These are phyloP conservation scores for Coemansia sp. DNA, from an alignment of 192 early-diverging fungal species.

Conservation along the genomic window DNA sequence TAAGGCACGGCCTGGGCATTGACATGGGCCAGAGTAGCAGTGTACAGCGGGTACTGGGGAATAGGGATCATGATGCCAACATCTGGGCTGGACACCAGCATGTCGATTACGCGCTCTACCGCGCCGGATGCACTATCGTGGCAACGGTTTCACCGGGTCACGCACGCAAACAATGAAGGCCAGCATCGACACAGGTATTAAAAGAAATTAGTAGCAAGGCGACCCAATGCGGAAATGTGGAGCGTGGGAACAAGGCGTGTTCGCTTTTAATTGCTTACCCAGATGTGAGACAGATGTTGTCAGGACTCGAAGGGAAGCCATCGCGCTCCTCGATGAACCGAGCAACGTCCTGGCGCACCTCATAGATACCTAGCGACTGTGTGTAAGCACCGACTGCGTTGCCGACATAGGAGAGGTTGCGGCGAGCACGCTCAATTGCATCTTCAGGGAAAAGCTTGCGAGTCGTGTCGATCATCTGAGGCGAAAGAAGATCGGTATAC, in stretches of 20 bases:
- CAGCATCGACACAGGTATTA: not conserved
- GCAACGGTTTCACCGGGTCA: not conserved
- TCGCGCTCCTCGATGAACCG: conserved; percentile 92
- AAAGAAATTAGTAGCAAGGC: conserved; percentile 1
- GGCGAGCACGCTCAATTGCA: conserved; percentile 79
- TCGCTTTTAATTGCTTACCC: conserved; percentile 48
- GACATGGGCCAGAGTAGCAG: conserved; percentile 84
- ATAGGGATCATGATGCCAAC: conserved; percentile 99
- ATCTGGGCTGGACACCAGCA: conserved; percentile 73
- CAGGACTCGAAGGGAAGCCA: conserved; percentile 83
- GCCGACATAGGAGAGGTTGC: conserved; percentile 69
- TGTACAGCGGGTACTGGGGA: conserved; percentile 98
- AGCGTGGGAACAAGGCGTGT: conserved; percentile 9
- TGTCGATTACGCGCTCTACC: conserved; percentile 89
- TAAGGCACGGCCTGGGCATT: conserved; percentile 90
- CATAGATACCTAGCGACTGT: conserved; percentile 89
- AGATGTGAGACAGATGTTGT: conserved; percentile 89
- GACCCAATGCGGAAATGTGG: conserved; percentile 7
- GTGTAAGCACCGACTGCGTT: conserved; percentile 89
- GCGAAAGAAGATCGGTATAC: conserved; percentile 79
- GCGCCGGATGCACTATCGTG: conserved; percentile 74
- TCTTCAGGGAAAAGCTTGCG: conserved; percentile 84
- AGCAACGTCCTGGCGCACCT: conserved; percentile 86
- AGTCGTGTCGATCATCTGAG: conserved; percentile 58
- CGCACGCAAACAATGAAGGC: conserved; percentile 4